A percentile compares a stretch with the other conserved stretches of the same genome.
phyloP scores from a whole-genome alignment of 441 rosid species.

The Gossypium schwendimanii region DNA sequence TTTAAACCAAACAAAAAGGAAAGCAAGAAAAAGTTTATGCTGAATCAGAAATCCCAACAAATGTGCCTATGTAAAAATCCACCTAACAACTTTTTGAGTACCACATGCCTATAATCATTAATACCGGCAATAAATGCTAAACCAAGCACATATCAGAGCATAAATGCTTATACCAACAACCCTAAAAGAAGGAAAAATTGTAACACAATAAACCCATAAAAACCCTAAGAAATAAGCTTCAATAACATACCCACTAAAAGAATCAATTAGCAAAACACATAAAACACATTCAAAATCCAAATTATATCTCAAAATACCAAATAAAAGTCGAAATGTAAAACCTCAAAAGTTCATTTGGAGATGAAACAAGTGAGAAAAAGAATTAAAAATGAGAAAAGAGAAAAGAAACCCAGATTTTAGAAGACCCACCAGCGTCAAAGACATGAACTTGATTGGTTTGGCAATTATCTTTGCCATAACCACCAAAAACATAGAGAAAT shows the following conservation, averaged over 20 bases:
- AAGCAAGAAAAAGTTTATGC: slow-evolving; percentile 1
- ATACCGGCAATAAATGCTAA: slow-evolving; percentile 15
- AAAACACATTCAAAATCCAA: slow-evolving; percentile 4
- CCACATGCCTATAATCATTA: slow-evolving; percentile 7
- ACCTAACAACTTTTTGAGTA: slow-evolving; percentile 4
- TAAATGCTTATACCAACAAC: slow-evolving; percentile 18
- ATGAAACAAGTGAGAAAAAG: background rate
- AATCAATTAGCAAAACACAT: background rate
- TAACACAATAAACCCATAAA: slow-evolving; percentile 9
- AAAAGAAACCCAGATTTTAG: background rate
- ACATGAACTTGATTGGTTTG: slow-evolving; percentile 96
- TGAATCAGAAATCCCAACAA: slow-evolving; percentile 4
- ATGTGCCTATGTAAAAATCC: background rate
- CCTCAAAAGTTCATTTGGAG: slow-evolving; percentile 4
- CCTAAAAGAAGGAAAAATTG: background rate
- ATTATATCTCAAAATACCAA: slow-evolving; percentile 15
- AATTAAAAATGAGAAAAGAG: background rate
- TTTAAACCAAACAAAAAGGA: background rate
- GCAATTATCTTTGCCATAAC: slow-evolving; percentile 85
- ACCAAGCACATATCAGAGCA: slow-evolving; percentile 1
- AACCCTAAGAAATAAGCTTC: slow-evolving; percentile 15
- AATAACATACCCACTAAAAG: background rate
- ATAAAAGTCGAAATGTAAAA: slow-evolving; percentile 15
- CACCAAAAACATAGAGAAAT: slow-evolving; percentile 89
- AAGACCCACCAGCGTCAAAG: slow-evolving; percentile 76